phyloP scores from a whole-genome alignment of 106 monocot species.

The Cymbidium sinense region DNA sequence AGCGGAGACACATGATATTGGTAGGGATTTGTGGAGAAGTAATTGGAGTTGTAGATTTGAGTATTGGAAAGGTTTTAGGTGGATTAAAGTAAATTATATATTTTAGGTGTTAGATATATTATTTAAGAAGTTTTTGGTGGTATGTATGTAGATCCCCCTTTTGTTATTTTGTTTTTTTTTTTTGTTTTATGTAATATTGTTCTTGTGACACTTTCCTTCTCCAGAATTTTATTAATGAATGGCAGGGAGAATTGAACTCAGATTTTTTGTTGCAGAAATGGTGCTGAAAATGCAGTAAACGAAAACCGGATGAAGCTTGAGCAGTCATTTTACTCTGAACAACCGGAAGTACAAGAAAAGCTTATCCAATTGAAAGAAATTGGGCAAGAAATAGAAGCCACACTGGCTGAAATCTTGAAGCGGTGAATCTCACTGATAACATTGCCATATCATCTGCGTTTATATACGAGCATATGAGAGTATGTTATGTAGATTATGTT shows the following conservation, averaged over 20 bases:
- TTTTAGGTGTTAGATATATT: too few species aligned
- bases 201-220: not conserved
- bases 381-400: slow-evolving; percentile 21
- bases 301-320: not conserved
- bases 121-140: too few species aligned
- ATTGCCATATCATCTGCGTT: not conserved
- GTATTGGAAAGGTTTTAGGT: too few species aligned
- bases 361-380: slow-evolving; percentile 28
- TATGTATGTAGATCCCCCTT: too few species aligned
- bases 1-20: too few species aligned
- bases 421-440: slow-evolving; percentile 15
- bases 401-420: slow-evolving; percentile 18
- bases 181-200: not conserved
- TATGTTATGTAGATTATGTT: not conserved
- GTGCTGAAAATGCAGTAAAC: slow-evolving; percentile 5
- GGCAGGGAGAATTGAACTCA: not conserved
- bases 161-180: not conserved
- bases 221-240: not conserved
- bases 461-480: not conserved
- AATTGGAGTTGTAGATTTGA: too few species aligned
- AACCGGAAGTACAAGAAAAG: slow-evolving; percentile 10
- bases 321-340: not conserved
- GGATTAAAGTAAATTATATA: too few species aligned
- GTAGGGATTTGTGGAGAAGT: too few species aligned
- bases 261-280: slow-evolving; percentile 19